Conservation (phyloP, 768 basidiomycete species). For the Lentinula guzmanii region DNA sequence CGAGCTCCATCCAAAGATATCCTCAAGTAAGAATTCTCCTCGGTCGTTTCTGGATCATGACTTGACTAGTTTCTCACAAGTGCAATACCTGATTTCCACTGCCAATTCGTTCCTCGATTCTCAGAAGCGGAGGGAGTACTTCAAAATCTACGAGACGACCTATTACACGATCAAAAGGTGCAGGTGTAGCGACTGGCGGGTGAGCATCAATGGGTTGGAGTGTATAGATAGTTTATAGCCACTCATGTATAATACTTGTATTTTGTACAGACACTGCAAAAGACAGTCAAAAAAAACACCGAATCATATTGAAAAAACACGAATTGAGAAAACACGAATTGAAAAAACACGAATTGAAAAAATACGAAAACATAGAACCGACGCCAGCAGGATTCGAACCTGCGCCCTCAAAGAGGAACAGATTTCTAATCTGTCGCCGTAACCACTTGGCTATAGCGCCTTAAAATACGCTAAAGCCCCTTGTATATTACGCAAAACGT, state of each 20-base stretch:
- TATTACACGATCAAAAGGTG: neutral
- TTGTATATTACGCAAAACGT: too few species aligned
- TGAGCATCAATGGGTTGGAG: too few species aligned
- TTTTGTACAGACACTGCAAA: neutral
- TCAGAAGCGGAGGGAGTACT: neutral
- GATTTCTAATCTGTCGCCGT: slow-evolving; percentile 52
- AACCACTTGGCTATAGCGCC: slow-evolving; percentile 54
- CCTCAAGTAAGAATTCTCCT: neutral
- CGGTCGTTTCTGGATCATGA: neutral
- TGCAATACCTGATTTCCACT: neutral
- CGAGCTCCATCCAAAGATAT: neutral
- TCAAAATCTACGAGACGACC: neutral
- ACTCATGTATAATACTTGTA: too few species aligned
- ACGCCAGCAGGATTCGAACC: slow-evolving; percentile 14
- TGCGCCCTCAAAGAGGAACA: slow-evolving; percentile 13
- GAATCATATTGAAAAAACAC: too few species aligned
- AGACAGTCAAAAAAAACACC: too few species aligned
- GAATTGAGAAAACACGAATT: too few species aligned
- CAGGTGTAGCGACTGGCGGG: too few species aligned
- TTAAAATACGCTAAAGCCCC: too few species aligned
- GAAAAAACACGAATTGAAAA: too few species aligned
- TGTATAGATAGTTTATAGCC: too few species aligned
- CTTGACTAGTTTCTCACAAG: neutral
- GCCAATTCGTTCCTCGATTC: neutral
- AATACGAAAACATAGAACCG: too few species aligned